Base-by-base conservation (phyloP, 1,284 basidiomycete genomes). In the Chalciporus sp. region DNA sequence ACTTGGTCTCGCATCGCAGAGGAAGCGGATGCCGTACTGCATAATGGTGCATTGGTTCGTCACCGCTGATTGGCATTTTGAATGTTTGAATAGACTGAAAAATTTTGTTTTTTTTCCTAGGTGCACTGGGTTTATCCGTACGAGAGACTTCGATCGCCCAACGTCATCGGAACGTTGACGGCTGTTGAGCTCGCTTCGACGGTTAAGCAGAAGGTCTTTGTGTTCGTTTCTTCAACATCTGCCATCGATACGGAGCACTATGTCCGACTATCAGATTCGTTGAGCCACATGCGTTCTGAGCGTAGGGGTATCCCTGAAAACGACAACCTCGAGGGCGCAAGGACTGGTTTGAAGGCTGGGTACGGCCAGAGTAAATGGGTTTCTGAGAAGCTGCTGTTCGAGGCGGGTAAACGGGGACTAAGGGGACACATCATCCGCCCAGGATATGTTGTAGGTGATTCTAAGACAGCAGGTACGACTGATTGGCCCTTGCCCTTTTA, bases 71-170 rank as follows among this genome's bases (percentile, higher is more conserved):
- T 50, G 9, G 42, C 40, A 40, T 27, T 41, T 16, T 35, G 11
- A 3, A 7, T 23, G 7, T 28, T 23, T 49, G n/a, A 43, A 28
- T 49, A 23, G 19, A 55, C 33, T 56, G 17, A 49, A 29, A 6
- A 10, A 16, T 28, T 1, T 31, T 27, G n/a, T n/a, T n/a, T n/a
- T 42, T 16, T 39, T 29, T 41, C 14, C 12, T 58, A 93, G 92
- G 92, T 99, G 14, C 97, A 99, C 70, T 99, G 97, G 97, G 94
- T 99, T 3, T 99, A 98, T 73, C 94, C 95, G 0, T 99, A 99
- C 74, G 89, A 94, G 69, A 94, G 90, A 72, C 81, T 99, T 35
- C 90, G 95, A 16, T 81, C 89, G 1, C 85, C 95, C 27, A 99
- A 99, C 69, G 97, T 99, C 12, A 69, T 95, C 4, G 89, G 91